Percentiles rank a stretch among this genome's conserved stretches.
Evolutionary conservation across 768 basidiomycete species (phyloP).

Genomic region (Heimioporus sp.): DNA sequence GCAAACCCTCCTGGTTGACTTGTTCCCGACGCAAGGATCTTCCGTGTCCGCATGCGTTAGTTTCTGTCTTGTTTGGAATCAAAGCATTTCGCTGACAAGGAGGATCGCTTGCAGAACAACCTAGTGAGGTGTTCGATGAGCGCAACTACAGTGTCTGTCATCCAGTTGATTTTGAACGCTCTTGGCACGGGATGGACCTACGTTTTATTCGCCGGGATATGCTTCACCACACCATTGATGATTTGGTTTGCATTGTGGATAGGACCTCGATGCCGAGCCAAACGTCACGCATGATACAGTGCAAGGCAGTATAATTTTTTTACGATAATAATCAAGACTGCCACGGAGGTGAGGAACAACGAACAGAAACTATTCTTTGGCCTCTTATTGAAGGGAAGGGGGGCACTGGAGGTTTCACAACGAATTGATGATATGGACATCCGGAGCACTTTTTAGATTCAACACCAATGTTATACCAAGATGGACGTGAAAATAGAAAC

Average conservation of each 20-base stretch:
- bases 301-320: no score
- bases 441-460: no score
- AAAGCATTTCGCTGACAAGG: background rate
- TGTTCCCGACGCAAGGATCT: slow-evolving; percentile 59
- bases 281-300: slow-evolving; percentile 16
- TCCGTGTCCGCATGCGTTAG: slow-evolving; percentile 72
- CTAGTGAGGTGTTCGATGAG: slow-evolving; percentile 63
- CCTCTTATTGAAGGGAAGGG: no score
- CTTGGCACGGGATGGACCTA: slow-evolving; percentile 74
- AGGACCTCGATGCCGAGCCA: slow-evolving; percentile 54
- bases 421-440: no score
- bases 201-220: slow-evolving; percentile 51
- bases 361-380: no score
- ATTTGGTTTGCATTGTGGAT: slow-evolving; percentile 48
- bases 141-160: slow-evolving; percentile 59
- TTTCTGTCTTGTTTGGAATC: slow-evolving; percentile 6
- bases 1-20: slow-evolving; percentile 65
- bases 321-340: no score
- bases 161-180: slow-evolving; percentile 57
- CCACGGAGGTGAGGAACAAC: no score
- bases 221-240: slow-evolving; percentile 46
- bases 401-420: no score
- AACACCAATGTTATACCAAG: no score
- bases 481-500: no score
- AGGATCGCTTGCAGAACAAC: slow-evolving; percentile 52